phyloP scores from a whole-genome alignment of 164 flowering plant genomes.

The Cinnamomum micranthum region DNA sequence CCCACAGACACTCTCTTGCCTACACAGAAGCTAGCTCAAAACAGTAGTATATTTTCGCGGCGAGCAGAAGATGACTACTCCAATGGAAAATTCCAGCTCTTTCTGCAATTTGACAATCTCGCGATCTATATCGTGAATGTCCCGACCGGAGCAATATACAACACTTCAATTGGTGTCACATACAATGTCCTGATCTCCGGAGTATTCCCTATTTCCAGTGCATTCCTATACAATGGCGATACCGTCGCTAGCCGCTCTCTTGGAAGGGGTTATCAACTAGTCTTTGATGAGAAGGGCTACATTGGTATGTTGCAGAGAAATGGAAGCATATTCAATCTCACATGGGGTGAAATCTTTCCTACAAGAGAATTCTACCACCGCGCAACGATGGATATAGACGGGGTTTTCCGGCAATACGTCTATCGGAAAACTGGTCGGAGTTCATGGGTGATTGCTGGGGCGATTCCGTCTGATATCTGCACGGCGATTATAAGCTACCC shows the following conservation, averaged over 20 bases:
- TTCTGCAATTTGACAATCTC: not conserved
- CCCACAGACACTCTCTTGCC: constrained; percentile 10
- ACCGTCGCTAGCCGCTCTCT: not conserved
- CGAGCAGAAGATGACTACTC: not conserved
- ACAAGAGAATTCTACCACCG: not conserved
- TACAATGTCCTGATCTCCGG: too few relatives aligned
- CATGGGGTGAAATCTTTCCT: too few relatives aligned
- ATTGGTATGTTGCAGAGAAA: not conserved
- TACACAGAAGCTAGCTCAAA: not conserved
- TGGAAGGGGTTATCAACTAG: constrained; percentile 10
- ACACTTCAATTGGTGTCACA: too few relatives aligned
- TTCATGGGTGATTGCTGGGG: not conserved
- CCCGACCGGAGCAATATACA: too few relatives aligned
- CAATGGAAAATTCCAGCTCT: constrained; percentile 1
- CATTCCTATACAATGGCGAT: too few relatives aligned
- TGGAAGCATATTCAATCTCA: not conserved
- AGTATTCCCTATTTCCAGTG: too few relatives aligned
- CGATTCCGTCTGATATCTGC: not conserved
- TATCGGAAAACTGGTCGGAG: not conserved
- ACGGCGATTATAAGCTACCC: not conserved
- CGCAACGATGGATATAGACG: constrained; percentile 5
- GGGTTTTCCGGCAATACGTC: constrained; percentile 2
- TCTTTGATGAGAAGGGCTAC: not conserved
- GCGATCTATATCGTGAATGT: not conserved
- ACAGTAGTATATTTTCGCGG: not conserved